These are phyloP conservation scores for Nelumbo lutea DNA, from an alignment of 164 flowering plant genomes.

Conservation along the genomic window DNA sequence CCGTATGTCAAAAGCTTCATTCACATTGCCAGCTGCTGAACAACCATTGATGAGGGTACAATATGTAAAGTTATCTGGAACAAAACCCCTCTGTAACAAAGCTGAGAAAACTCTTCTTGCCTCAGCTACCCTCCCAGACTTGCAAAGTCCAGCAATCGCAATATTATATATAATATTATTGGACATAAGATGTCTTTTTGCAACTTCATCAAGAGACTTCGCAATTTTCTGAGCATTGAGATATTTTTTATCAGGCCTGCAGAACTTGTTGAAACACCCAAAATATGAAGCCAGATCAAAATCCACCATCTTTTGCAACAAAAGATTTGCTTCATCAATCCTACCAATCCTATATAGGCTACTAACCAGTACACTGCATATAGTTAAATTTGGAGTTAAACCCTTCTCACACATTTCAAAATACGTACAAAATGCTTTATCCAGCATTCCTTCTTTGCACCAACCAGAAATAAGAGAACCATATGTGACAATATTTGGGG, in stretches of 20 bases:
- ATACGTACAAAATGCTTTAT: conserved; percentile 49
- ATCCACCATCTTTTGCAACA: conserved; percentile 61
- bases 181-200: conserved; percentile 30
- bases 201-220: conserved; percentile 36
- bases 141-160: conserved; percentile 66
- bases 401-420: conserved; percentile 66
- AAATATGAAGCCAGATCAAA: conserved; percentile 22
- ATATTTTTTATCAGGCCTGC: conserved; percentile 11
- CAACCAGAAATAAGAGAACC: conserved; percentile 78
- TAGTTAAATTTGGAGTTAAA: conserved; percentile 48
- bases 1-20: conserved; percentile 67
- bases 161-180: conserved; percentile 58
- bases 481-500: conserved; percentile 55
- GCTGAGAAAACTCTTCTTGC: conserved; percentile 41
- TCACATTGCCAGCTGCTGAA: conserved; percentile 48
- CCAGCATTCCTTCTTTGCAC: conserved; percentile 58
- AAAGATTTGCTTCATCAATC: conserved; percentile 55
- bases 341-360: conserved; percentile 55
- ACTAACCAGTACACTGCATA: conserved; percentile 57
- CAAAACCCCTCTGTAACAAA: conserved; percentile 48
- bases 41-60: conserved; percentile 61
- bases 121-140: conserved; percentile 51
- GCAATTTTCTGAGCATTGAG: conserved; percentile 31
- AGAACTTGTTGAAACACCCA: conserved; percentile 15
- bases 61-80: conserved; percentile 74